phyloP scores from a whole-genome alignment of 257 asterid species.

The Rauvolfia tetraphylla region DNA sequence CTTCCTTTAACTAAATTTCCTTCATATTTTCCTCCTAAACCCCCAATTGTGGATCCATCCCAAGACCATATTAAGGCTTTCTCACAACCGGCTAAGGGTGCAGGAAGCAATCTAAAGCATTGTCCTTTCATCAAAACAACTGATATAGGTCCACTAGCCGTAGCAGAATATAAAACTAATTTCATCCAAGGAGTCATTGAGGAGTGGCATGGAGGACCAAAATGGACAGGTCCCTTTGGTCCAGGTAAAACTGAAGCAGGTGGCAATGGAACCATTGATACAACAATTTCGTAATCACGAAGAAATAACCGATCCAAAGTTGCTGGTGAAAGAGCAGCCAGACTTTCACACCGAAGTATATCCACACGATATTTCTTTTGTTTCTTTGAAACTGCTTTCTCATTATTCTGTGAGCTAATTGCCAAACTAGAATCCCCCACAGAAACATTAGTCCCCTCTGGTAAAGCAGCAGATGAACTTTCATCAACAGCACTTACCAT shows the following conservation, averaged over 20 bases:
- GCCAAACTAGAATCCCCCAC: conserved; percentile 37
- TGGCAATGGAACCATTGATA: conserved; percentile 98
- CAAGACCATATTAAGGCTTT: conserved; percentile 98
- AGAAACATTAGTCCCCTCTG: conserved; percentile 36
- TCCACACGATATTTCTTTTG: conserved; percentile 73
- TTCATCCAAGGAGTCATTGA: conserved; percentile 99
- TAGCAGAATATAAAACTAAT: conserved; percentile 73
- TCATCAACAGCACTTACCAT: conserved; percentile 29
- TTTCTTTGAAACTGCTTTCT: conserved; percentile 42
- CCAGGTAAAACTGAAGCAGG: conserved; percentile 96
- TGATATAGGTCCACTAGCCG: conserved; percentile 88
- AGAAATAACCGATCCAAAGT: conserved; percentile 91
- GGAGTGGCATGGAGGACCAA: conserved; percentile 96
- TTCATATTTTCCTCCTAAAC: conserved; percentile 88
- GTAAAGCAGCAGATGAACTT: conserved; percentile 25
- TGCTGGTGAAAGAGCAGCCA: conserved; percentile 87
- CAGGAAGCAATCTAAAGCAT: conserved; percentile 91
- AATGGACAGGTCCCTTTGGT: conserved; percentile 93
- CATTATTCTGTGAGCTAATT: conserved; percentile 41
- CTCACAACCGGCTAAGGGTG: conserved; percentile 97
- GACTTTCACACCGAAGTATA: conserved; percentile 97
- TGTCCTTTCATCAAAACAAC: conserved; percentile 97
- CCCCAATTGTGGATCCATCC: conserved; percentile 94
- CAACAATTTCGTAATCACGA: conserved; percentile 89
- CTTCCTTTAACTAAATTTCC: conserved; percentile 91